Conservation (phyloP, 139 green algal species). For the Nannochloris sp. region DNA sequence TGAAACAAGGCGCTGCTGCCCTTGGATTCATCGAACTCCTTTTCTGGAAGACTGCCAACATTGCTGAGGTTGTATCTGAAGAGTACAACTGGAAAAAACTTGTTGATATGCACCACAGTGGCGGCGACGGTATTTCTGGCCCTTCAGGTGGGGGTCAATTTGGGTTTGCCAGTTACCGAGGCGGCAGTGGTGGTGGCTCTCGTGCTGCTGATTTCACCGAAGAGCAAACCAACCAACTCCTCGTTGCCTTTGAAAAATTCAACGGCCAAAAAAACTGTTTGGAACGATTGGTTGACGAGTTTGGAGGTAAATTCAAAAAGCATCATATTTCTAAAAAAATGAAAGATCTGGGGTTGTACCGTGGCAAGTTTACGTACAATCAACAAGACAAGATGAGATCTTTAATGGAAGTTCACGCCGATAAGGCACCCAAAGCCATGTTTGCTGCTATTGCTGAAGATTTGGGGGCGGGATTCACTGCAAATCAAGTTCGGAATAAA, state of each 20-base stretch:
- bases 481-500: constrained; percentile 13
- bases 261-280: constrained; percentile 35
- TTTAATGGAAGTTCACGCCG: constrained; percentile 10
- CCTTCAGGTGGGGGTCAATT: not conserved
- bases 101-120: not conserved
- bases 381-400: constrained; percentile 22
- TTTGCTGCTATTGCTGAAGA: constrained; percentile 1
- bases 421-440: not conserved
- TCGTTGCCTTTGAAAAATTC: constrained; percentile 19
- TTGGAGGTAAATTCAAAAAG: constrained; percentile 35
- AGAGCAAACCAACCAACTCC: constrained; percentile 7
- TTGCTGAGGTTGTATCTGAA: constrained; percentile 41
- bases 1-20: constrained; percentile 23
- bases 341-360: constrained; percentile 32
- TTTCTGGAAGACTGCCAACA: constrained; percentile 65
- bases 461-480: constrained; percentile 14
- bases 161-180: constrained; percentile 12
- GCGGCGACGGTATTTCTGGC: not conserved
- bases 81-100: constrained; percentile 52
- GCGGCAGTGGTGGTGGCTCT: not conserved
- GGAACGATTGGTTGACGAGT: constrained; percentile 17
- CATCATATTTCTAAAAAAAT: constrained; percentile 30
- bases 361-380: constrained; percentile 29
- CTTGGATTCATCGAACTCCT: constrained; percentile 69
- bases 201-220: not conserved